phyloP scores from a whole-genome alignment of 75 land plant species.

The Adiantum capillusveneris region DNA sequence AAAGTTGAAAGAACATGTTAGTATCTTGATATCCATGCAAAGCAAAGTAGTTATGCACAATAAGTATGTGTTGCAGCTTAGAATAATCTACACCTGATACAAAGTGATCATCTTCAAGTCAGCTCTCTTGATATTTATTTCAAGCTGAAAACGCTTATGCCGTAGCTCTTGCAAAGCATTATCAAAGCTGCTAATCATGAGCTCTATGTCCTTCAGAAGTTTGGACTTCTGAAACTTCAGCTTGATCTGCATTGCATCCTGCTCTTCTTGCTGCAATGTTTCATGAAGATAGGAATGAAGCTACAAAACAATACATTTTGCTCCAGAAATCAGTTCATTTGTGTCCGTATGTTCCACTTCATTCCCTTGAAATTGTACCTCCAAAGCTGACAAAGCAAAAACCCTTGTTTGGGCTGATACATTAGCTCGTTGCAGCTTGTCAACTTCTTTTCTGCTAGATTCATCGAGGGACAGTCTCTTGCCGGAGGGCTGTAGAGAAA shows the following conservation, averaged over 20 bases:
- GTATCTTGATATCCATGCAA: too few species aligned
- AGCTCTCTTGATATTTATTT: conserved; percentile 35
- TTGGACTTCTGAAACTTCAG: conserved; percentile 29
- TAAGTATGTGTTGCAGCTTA: too few species aligned
- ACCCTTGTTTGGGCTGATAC: not conserved
- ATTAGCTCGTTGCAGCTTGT: not conserved
- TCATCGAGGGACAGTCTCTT: not conserved
- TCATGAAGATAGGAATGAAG: not conserved
- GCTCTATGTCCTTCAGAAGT: conserved; percentile 14
- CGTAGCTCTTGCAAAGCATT: conserved; percentile 26
- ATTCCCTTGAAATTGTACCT: conserved; percentile 7
- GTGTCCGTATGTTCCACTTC: too few species aligned
- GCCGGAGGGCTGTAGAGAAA: not conserved
- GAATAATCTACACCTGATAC: conserved; percentile 35
- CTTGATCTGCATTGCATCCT: conserved; percentile 20
- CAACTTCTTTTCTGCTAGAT: not conserved
- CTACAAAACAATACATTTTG: not conserved
- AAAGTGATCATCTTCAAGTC: conserved; percentile 26
- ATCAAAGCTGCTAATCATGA: conserved; percentile 21
- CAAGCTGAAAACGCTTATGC: conserved; percentile 18
- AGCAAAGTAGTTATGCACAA: too few species aligned
- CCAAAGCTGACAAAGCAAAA: conserved; percentile 18
- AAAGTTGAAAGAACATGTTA: too few species aligned
- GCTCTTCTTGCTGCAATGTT: conserved; percentile 26
- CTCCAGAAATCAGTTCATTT: too few species aligned